Base-by-base conservation (phyloP, 805 yeast genomes). In the Schwanniomyces vanrijiae region DNA sequence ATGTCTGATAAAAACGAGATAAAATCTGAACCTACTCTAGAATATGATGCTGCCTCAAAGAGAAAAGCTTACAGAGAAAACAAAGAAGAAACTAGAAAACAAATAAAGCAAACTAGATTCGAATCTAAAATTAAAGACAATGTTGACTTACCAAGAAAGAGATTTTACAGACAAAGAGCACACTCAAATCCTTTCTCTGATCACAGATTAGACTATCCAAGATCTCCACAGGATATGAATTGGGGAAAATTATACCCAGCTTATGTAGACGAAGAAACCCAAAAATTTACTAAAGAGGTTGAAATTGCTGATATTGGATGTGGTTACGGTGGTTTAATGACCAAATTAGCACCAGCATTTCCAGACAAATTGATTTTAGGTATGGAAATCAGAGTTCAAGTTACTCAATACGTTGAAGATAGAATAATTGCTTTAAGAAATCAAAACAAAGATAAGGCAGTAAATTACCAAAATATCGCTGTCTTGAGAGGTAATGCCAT, bases 171-270 rank as follows among this genome's bases (percentile, higher is more conserved):
- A 64, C 99, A 94, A 69, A 75, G 99, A 68, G 99, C 99, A 1
- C 99, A 94, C 63, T 90, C 97, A 2, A 94, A 94, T 62, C 98
- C 98, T 19, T 94, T 94, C 60, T 88, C 96, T 16, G 99, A 94
- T 68, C 99, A 94, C 66, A 81, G 85, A 57, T 75, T 94, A 39
- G 96, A 89, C 50, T 94, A 94, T 58, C 98, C 99, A 18, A 64
- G 68, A 37, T 75, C 81, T 18, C 99, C 99, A 4, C 80, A 75
- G 33, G 78, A 74, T 21, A 92, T 94, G 98, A 83, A 90, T 63
- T 94, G 99, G 99, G 61, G 77, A 1, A 78, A 73, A 58, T 69
- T 86, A 44, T 92, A 83, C 58, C 97, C 97, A 3, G 71, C 76
- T 16, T 83, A 62, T 57, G 66, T 65, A 45, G 77, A 78, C 56